phyloP scores from a whole-genome alignment of 73 alveolate genomes.

The Paramecium pentaurelia region DNA sequence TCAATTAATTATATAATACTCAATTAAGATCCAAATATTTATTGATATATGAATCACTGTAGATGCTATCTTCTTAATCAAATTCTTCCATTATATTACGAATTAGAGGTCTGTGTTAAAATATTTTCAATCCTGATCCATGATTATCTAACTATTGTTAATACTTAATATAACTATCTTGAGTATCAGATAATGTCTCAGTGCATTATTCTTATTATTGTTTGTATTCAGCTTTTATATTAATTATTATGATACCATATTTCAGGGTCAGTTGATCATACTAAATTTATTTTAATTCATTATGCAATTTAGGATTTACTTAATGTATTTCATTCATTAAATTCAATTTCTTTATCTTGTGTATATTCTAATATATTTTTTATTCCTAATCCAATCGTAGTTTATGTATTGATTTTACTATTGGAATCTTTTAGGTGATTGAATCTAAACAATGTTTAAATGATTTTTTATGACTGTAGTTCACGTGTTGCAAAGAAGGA shows the following conservation, averaged over 20 bases:
- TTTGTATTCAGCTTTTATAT: neutral
- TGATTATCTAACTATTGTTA: neutral
- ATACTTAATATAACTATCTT: neutral
- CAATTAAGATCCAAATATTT: slow-evolving; percentile 28
- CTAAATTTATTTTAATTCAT: neutral
- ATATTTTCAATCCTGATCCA: neutral
- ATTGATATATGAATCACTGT: slow-evolving; percentile 14
- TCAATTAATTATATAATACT: neutral
- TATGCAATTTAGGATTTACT: neutral
- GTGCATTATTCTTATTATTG: neutral
- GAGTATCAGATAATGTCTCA: neutral
- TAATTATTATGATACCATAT: neutral
- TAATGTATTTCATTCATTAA: neutral
- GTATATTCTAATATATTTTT: neutral
- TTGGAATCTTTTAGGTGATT: neutral
- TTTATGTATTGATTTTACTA: neutral
- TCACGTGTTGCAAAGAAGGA: neutral
- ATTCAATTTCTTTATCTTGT: neutral
- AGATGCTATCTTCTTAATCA: neutral
- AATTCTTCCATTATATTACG: neutral
- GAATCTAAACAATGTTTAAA: neutral
- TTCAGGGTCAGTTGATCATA: neutral
- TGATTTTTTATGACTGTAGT: neutral
- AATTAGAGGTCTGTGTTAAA: neutral
- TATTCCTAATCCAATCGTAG: neutral